Base-by-base conservation (phyloP, 225 moss, liverwort and hornwort species). In the Takakia lepidozioides region DNA sequence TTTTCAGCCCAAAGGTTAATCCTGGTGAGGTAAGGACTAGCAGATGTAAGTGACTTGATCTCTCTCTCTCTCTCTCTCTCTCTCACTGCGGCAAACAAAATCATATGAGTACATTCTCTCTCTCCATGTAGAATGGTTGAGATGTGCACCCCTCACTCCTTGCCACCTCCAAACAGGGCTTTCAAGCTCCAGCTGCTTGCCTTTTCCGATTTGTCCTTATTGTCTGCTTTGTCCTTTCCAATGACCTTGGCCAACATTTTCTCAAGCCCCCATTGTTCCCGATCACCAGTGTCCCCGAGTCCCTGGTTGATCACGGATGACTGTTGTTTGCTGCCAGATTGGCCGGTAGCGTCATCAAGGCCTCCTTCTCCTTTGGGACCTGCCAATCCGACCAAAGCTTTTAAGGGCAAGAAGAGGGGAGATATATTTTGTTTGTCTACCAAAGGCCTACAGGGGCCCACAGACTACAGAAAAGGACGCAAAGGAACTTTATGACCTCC, bases 311-410 rank as follows among this genome's bases (percentile, higher is more conserved):
- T 98, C 9, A 65, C 75, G 52, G 75, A 73, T 0, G 95, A 98
- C 65, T 98, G 91, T 38, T 98, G 95, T 63, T 91, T 98, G 19
- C 82, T 82, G 10, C 95, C 95, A 29, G 81, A 6, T 66, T 98
- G 95, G 17, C 95, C 95, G 14, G 95, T 98, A 25, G 95, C 95
- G 74, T 98, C 95, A 62, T 98, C 95, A 10, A 98, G 75, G 4
- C 91, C 95, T 3, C 90, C 95, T 70, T 98, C 95, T 62, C 91
- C 95, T 57, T 98, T 98, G 0, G 95, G 95, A 15, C 95, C 95
- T 98, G 78, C 28, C 48, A 48, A 15, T 55, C n/a, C n/a, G n/a
- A n/a, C n/a, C n/a, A n/a, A n/a, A n/a, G n/a, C n/a, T 21, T n/a
- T 28, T 45, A 10, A 57, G 2, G 67, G 41, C 15, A 18, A 18